Percentiles rank a stretch among this genome's conserved stretches.
Conservation (phyloP, 1,284 basidiomycete genomes). For the Melampsora americana region DNA sequence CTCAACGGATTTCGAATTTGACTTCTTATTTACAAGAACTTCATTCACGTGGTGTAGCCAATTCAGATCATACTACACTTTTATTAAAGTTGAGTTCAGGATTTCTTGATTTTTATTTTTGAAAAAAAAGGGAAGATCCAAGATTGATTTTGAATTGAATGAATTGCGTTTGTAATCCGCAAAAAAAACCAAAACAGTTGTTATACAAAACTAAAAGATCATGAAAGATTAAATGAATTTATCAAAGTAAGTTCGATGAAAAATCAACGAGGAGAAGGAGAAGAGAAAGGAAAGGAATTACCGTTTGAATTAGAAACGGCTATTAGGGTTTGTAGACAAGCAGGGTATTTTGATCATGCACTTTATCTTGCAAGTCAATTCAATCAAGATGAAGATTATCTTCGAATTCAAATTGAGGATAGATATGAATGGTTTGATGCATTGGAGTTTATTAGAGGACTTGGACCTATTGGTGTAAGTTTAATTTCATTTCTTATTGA, state of each 20-base stretch:
- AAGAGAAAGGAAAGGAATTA: slow-evolving; percentile 59
- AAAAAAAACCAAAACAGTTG: slow-evolving; percentile 63
- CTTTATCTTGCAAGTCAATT: slow-evolving; percentile 90
- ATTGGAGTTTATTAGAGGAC: slow-evolving; percentile 70
- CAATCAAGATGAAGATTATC: slow-evolving; percentile 82
- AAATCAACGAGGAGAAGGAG: slow-evolving; percentile 50
- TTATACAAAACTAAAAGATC: slow-evolving; percentile 93
- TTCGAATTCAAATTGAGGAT: slow-evolving; percentile 93
- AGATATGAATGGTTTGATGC: slow-evolving; percentile 77
- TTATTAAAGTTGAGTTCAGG: slow-evolving; percentile 63
- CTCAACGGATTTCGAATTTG: slow-evolving; percentile 89
- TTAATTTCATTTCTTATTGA: slow-evolving; percentile 34
- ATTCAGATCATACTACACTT: slow-evolving; percentile 93
- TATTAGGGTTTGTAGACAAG: slow-evolving; percentile 91
- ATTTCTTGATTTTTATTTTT: too few species aligned
- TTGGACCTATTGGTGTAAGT: slow-evolving; percentile 73
- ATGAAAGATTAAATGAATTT: slow-evolving; percentile 80
- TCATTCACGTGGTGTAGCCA: slow-evolving; percentile 81
- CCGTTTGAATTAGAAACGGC: slow-evolving; percentile 97
- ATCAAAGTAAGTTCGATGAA: slow-evolving; percentile 68
- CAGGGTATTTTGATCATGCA: slow-evolving; percentile 92
- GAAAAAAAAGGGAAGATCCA: too few species aligned
- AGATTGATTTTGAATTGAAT: too few species aligned
- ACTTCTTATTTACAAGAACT: slow-evolving; percentile 94
- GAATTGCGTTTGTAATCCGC: not conserved